A percentile compares a stretch with the other conserved stretches of the same genome.
Conservation (phyloP, 306 rosid genomes). For the Trifolium fragiferum region DNA sequence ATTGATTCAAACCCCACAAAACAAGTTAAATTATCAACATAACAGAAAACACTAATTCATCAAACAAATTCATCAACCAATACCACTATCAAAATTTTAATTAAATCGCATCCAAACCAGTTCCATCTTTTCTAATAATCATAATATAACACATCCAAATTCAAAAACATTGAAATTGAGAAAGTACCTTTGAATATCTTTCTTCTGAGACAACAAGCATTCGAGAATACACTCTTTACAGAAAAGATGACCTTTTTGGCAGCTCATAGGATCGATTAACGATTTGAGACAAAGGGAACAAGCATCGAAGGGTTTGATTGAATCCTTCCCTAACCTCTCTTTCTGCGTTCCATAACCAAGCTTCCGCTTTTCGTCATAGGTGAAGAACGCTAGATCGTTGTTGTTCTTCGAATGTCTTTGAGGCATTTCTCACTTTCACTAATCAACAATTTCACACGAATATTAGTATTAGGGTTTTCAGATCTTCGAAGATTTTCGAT, state of each 20-base stretch:
- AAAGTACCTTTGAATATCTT: slow-evolving; percentile 83
- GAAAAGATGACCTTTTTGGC: slow-evolving; percentile 87
- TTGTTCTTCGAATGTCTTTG: slow-evolving; percentile 99
- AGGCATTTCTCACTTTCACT: slow-evolving; percentile 56
- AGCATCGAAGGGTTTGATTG: slow-evolving; percentile 95
- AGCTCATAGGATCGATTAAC: slow-evolving; percentile 82
- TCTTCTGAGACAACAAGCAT: slow-evolving; percentile 90
- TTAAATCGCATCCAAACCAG: not conserved
- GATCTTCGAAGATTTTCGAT: too few relatives aligned
- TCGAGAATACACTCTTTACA: slow-evolving; percentile 93
- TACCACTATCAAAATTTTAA: not conserved
- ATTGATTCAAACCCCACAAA: not conserved
- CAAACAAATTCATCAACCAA: not conserved
- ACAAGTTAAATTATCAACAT: not conserved
- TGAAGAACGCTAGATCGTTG: slow-evolving; percentile 98
- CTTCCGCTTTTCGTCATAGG: slow-evolving; percentile 93
- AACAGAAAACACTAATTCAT: not conserved
- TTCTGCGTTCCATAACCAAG: slow-evolving; percentile 95
- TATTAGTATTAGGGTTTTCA: too few relatives aligned
- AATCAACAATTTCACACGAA: too few relatives aligned
- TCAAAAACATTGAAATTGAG: not conserved
- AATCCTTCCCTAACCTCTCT: slow-evolving; percentile 91
- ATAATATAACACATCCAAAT: not conserved
- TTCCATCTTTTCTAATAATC: not conserved
- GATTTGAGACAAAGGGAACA: slow-evolving; percentile 94